Evolutionary conservation across 306 rosid genomes (phyloP), one percentile per base, ranked within the genome.

Genomic region (Gastrolobium bilobum): DNA sequence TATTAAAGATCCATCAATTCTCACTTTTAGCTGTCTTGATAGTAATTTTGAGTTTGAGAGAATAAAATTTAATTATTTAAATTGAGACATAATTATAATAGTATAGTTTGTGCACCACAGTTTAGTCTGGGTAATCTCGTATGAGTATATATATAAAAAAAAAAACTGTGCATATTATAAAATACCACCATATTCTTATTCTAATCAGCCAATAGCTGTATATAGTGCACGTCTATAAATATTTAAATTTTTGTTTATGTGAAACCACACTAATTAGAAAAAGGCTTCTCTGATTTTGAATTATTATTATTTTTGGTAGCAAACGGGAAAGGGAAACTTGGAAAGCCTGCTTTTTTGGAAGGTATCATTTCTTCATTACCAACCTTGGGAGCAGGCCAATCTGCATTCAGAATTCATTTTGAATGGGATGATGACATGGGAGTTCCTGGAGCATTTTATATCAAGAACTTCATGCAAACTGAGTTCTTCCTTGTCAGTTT

Each of bases 301-400:
- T 4, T 37, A 59, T 76, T 6, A 1, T 7, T 37, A 8, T 20
- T 37, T 51, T 67, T 57, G 72, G 38, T 64, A 89, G 96, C 35
- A 68, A 87, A 82, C 6, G 90, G 87, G 7, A 14, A 61, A 69
- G 97, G 92, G 8, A 90, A 85, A 74, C 58, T 88, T 35, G 97
- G 93, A 79, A 83, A 90, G 63, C 29, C 56, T 4, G 87, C 96
- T 2, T 73, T 80, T 35, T 76, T 92, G 84, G 92, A 92, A 77
- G 91, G 89, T 0, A 83, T 93, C 80, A 82, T 85, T 5, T 31
- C 85, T 6, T 85, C 96, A 7, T 75, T 83, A 20, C 84, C 88
- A n/a, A 82, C 88, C 0, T 43, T 92, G 65, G 84, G 79, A 39
- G 85, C 77, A 31, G 81, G 81, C 9, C 66, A 75, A 15, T 59